Evolutionary conservation across 257 asterid genomes (phyloP), one percentile per base, ranked within the genome.

Genomic region (Mitragyna speciosa): DNA sequence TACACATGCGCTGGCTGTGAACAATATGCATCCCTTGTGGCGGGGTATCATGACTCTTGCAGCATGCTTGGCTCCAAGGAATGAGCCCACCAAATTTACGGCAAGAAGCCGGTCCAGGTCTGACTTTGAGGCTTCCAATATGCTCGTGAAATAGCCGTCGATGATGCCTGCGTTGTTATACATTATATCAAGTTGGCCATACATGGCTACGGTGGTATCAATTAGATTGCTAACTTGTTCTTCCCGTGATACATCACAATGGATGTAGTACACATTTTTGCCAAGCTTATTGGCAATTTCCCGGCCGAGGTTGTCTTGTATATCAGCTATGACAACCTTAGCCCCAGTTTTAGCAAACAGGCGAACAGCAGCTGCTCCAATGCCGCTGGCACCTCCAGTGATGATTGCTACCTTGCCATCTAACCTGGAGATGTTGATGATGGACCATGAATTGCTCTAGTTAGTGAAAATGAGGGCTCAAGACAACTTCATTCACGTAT

Each of bases 51-150:
- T 89, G 24, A 81, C 93, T 52, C 86, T 86, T 0, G 93, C 90
- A 0, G 91, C 93, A 61, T 91, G 91, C 43, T 91, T 91, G 76
- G 92, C 91, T 41, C 83, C 91, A 12, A 89, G 43, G 61, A 86
- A 78, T 0, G 76, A 73, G 1, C 93, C 93, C 0, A 85, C 73
- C 22, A 91, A 2, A 76, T 91, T 91, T 0, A 89, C 84, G 1
- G 59, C 24, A 0, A 87, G 54, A 31, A 85, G 77, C 6, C 70
- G 48, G 24, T 86, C 89, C 2, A 90, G 0, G 7, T 72, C 83
- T 2, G 69, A 48, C 69, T 82, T 85, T 4, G 79, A 41, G 2
- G 75, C 54, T 17, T 66, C 30, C 36, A 83, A 15, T 14, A 88
- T 86, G 83, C 89, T 78, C 0, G 41, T 16, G 6, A 28, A 47